A percentile compares a stretch with the other conserved stretches of the same genome.
phyloP scores from a whole-genome alignment of 2,329 filamentous ascomycete species.

The Endoconidiophora laricicola region DNA sequence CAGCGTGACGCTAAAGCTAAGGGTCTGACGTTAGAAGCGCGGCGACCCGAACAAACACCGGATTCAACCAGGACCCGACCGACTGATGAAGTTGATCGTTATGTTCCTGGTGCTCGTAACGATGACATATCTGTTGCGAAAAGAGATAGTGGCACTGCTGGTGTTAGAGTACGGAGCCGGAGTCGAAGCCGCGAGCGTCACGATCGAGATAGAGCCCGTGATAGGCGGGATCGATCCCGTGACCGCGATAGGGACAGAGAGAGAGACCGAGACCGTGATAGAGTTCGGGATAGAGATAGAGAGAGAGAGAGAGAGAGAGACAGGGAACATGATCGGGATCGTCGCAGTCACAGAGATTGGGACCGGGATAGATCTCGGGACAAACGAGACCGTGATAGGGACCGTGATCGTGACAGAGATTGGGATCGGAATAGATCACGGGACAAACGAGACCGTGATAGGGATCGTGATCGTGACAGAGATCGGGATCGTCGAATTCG shows the following conservation, averaged over 20 bases:
- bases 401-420: constrained; percentile 13
- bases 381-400: constrained; percentile 12
- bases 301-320: constrained; percentile 19
- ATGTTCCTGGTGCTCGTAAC: constrained; percentile 29
- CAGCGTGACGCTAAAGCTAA: constrained; percentile 44
- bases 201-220: constrained; percentile 21
- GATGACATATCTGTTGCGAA: constrained; percentile 10
- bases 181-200: constrained; percentile 22
- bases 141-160: constrained; percentile 1
- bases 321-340: constrained; percentile 14
- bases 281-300: constrained; percentile 14
- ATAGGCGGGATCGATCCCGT: constrained; percentile 16
- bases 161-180: constrained; percentile 15
- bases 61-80: constrained; percentile 20
- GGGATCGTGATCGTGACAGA: constrained; percentile 10
- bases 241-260: constrained; percentile 17
- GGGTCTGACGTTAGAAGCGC: constrained; percentile 28
- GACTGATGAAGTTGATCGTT: constrained; percentile 26
- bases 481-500: constrained; percentile 17
- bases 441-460: constrained; percentile 8
- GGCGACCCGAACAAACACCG: constrained; percentile 26
- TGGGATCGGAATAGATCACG: constrained; percentile 12
- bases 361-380: constrained; percentile 14
- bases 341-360: constrained; percentile 17
- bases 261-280: constrained; percentile 20